Percentiles rank a stretch among this genome's conserved stretches.
Conservation (phyloP, 371 early-diverging fungal species). For the Coelomomyces lativittatus region DNA sequence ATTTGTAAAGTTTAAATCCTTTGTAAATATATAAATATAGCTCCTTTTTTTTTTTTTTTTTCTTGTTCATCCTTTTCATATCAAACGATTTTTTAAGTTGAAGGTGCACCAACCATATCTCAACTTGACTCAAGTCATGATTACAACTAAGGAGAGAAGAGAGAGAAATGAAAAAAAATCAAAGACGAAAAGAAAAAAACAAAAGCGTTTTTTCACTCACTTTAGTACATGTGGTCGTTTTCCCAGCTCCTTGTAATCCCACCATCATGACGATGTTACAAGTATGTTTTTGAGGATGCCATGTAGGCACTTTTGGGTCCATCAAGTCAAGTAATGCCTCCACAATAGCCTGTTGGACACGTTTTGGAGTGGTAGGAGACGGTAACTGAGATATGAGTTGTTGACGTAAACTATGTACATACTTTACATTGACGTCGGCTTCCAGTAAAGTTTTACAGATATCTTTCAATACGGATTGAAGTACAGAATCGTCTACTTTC, state of each 20-base stretch:
- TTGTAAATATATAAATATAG: no score
- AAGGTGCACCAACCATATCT: no score
- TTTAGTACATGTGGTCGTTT: constrained; percentile 98
- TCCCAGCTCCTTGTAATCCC: constrained; percentile 97
- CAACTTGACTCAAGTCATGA: no score
- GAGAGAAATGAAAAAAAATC: neutral
- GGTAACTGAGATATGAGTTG: no score
- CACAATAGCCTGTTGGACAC: constrained; percentile 90
- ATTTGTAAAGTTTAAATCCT: no score
- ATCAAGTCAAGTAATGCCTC: constrained; percentile 84
- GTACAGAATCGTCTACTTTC: constrained; percentile 77
- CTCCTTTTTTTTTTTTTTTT: no score
- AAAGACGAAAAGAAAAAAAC: neutral
- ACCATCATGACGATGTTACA: constrained; percentile 95
- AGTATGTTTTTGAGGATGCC: constrained; percentile 66
- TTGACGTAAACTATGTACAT: constrained; percentile 70
- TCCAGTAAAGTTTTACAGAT: constrained; percentile 74
- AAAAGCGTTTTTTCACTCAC: constrained; percentile 6
- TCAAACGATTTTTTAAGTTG: no score
- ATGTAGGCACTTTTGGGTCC: constrained; percentile 63
- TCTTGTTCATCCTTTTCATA: no score
- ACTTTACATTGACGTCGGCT: constrained; percentile 83
- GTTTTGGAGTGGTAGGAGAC: no score
- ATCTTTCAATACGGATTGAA: constrained; percentile 70
- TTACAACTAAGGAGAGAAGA: neutral